A percentile compares a stretch with the other conserved stretches of the same genome.
These are phyloP conservation scores for Boletus sensibilis DNA, from an alignment of 768 basidiomycete genomes.

Conservation along the genomic window DNA sequence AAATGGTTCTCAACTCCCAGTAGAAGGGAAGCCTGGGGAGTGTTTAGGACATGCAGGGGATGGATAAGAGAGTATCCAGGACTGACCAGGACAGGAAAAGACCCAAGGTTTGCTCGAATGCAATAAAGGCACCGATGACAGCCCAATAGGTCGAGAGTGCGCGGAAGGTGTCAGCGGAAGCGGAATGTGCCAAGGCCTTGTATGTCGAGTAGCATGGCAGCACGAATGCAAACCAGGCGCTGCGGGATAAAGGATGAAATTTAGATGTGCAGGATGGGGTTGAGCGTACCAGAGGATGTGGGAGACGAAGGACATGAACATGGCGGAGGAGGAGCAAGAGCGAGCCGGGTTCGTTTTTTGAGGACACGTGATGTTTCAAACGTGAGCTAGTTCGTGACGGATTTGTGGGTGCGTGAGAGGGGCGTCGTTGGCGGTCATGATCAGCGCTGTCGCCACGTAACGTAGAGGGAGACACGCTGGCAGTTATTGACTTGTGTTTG, in stretches of 20 bases:
- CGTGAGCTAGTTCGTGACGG: background rate
- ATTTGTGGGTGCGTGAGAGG: background rate
- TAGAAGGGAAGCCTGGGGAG: conserved; percentile 70
- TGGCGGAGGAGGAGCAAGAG: conserved; percentile 24
- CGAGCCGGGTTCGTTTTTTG: background rate
- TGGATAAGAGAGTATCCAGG: background rate
- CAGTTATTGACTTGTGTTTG: conserved; percentile 24
- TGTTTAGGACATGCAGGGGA: conserved; percentile 9
- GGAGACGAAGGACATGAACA: conserved; percentile 52
- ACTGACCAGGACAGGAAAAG: conserved; percentile 66
- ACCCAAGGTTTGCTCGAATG: conserved; percentile 61
- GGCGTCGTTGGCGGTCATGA: no score
- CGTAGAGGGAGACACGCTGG: background rate
- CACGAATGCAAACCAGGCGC: conserved; percentile 71
- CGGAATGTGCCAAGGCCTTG: conserved; percentile 60
- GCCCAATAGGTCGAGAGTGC: conserved; percentile 64
- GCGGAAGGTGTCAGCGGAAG: conserved; percentile 53
- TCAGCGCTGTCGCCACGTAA: conserved; percentile 3
- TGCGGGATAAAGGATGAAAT: conserved; percentile 20
- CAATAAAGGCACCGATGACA: conserved; percentile 57
- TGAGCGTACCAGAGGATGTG: conserved; percentile 45
- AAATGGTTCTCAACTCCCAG: conserved; percentile 68
- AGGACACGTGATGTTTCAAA: background rate
- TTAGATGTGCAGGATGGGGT: background rate
- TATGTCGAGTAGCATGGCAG: conserved; percentile 64